Conservation (phyloP, 192 early-diverging fungal genomes). For the Chytriomyces hyalinus region DNA sequence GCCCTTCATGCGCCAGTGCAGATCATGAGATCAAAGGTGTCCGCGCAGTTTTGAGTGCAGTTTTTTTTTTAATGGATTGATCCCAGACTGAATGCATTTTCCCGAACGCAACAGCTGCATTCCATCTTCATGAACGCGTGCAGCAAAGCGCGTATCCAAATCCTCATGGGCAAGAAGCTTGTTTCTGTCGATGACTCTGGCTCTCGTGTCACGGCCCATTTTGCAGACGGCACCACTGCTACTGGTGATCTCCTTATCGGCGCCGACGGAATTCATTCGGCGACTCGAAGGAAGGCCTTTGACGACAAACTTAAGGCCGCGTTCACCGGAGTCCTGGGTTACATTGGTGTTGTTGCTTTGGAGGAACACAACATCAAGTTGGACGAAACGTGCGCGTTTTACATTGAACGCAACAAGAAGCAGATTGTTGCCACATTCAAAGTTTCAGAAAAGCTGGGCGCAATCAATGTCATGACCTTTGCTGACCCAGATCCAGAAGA, state of each 20-base stretch:
- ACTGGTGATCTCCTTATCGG: constrained; percentile 26
- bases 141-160: neutral
- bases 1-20: neutral
- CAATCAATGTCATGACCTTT: constrained; percentile 16
- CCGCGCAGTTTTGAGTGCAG: too few relatives aligned
- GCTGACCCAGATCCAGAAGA: constrained; percentile 13
- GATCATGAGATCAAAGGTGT: constrained; percentile 1
- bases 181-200: neutral
- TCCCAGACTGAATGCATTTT: neutral
- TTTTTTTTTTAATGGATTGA: too few relatives aligned
- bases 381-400: constrained; percentile 9
- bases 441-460: constrained; percentile 7
- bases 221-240: neutral
- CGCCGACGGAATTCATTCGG: constrained; percentile 25
- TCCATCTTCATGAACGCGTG: neutral
- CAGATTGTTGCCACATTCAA: constrained; percentile 9
- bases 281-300: constrained; percentile 26
- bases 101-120: neutral
- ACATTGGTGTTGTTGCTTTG: constrained; percentile 9
- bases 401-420: constrained; percentile 14
- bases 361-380: constrained; percentile 3
- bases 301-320: constrained; percentile 26
- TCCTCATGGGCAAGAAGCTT: neutral
- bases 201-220: neutral
- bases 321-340: constrained; percentile 23